phyloP scores from a whole-genome alignment of 768 basidiomycete genomes.

The Mycena sanguinolenta region DNA sequence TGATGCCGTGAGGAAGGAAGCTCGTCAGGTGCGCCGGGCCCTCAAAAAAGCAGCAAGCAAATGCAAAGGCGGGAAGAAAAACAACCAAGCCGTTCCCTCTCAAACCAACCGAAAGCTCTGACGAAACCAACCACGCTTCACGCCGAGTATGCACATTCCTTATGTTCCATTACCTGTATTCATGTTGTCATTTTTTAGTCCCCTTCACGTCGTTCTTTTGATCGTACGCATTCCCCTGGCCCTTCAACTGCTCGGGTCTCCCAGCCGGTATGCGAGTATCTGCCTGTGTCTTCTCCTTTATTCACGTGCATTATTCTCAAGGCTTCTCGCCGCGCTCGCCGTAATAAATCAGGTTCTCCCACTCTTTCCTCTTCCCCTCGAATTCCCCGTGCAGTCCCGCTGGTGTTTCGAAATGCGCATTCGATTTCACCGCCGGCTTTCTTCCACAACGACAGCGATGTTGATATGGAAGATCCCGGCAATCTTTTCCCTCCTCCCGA shows the following conservation, averaged over 20 bases:
- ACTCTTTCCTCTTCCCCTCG: background rate
- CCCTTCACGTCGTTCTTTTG: background rate
- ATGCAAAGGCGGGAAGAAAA: slow-evolving; percentile 6
- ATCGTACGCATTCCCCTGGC: slow-evolving; percentile 1
- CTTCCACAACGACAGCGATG: slow-evolving; percentile 2
- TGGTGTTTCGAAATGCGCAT: slow-evolving; percentile 12
- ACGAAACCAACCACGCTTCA: background rate
- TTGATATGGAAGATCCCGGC: slow-evolving; percentile 19
- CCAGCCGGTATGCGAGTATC: slow-evolving; percentile 9
- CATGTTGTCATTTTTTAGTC: slow-evolving; percentile 6
- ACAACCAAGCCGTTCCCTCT: slow-evolving; percentile 26
- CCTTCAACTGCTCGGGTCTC: background rate
- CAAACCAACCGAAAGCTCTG: background rate
- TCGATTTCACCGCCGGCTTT: slow-evolving; percentile 10
- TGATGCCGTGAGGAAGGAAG: slow-evolving; percentile 16
- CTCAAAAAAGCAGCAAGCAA: slow-evolving; percentile 9
- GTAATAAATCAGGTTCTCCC: background rate
- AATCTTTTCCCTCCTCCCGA: slow-evolving; percentile 2
- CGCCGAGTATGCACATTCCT: slow-evolving; percentile 8
- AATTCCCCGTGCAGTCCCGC: slow-evolving; percentile 11
- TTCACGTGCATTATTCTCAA: background rate
- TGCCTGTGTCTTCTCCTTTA: background rate
- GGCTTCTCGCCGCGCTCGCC: slow-evolving; percentile 8
- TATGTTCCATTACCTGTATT: background rate
- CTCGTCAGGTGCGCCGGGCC: background rate